These are phyloP conservation scores for Cyamopsis tetragonoloba DNA, from an alignment of 306 rosid genomes.

Conservation along the genomic window DNA sequence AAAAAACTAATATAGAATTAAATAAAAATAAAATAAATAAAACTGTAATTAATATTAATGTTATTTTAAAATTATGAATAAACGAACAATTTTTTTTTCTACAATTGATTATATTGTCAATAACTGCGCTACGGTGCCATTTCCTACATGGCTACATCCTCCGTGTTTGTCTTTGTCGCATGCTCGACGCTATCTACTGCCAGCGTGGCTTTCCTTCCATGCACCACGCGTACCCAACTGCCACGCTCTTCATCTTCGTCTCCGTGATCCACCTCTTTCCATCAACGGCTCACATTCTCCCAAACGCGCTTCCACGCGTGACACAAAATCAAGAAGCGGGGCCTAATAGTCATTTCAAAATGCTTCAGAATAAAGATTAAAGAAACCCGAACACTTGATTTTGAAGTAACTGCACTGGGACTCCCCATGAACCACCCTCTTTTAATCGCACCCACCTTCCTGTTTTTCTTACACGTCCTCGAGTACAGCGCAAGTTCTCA, in stretches of 20 bases:
- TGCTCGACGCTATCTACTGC: conserved; percentile 11
- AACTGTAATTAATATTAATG: no score
- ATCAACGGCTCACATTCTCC: not conserved
- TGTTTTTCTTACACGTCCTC: not conserved
- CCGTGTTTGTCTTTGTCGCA: conserved; percentile 25
- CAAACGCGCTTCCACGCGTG: conserved; percentile 18
- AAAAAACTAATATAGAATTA: no score
- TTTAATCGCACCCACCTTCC: conserved; percentile 13
- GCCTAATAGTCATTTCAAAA: conserved; percentile 15
- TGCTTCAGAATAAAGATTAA: conserved; percentile 62
- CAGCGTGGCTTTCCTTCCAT: conserved; percentile 17
- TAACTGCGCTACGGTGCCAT: not conserved
- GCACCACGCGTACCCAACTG: conserved; percentile 6
- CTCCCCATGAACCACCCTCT: conserved; percentile 36
- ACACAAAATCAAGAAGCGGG: not conserved
- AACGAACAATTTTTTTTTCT: no score
- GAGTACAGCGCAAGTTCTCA: not conserved
- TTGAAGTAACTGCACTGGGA: conserved; percentile 57
- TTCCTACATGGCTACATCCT: not conserved
- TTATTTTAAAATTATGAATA: no score
- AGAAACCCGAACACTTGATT: conserved; percentile 50
- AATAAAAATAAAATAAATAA: no score
- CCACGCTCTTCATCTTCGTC: conserved; percentile 14
- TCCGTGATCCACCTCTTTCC: not conserved
- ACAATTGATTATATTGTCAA: no score